Conservation (phyloP, 2,329 filamentous ascomycete species). For the Fusarium sp. region DNA sequence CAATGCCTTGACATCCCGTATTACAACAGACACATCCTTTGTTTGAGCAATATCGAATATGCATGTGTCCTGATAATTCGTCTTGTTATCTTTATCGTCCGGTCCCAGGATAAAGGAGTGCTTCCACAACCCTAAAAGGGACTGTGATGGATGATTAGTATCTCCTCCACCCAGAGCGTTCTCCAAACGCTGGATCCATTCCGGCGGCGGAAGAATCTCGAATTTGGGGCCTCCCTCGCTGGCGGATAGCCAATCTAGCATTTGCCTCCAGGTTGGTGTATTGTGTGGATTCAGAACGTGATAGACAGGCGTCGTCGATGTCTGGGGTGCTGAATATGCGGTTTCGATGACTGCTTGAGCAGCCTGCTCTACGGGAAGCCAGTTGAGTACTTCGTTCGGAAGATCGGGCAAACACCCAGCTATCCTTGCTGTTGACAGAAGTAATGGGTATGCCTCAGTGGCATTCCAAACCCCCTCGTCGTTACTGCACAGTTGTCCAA, state of each 20-base stretch:
- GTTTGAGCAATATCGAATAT: conserved; percentile 30
- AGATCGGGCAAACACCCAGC: conserved; percentile 52
- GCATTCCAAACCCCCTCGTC: conserved; percentile 64
- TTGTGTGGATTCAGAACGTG: conserved; percentile 45
- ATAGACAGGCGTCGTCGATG: conserved; percentile 19
- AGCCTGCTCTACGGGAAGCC: conserved; percentile 62
- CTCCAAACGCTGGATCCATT: conserved; percentile 41
- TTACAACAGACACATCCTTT: conserved; percentile 16
- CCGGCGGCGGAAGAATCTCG: conserved; percentile 8
- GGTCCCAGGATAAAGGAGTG: background rate
- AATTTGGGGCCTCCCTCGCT: background rate
- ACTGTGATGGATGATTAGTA: conserved; percentile 38
- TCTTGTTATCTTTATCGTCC: accelerated
- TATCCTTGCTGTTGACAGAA: conserved; percentile 61
- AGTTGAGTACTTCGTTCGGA: conserved; percentile 56
- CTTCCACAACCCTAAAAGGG: conserved; percentile 45
- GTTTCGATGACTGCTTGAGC: conserved; percentile 58
- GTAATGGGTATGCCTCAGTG: conserved; percentile 65
- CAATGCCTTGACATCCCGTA: conserved; percentile 29
- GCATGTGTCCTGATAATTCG: accelerated
- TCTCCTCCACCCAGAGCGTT: background rate
- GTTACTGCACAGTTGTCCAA: conserved; percentile 67
- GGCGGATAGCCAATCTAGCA: conserved; percentile 40
- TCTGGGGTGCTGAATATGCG: background rate
- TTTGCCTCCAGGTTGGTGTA: conserved; percentile 34